Percentiles rank a stretch among this genome's conserved stretches.
These are phyloP conservation scores for Tricholoma saponaceum DNA, from an alignment of 768 basidiomycete species.

Conservation along the genomic window DNA sequence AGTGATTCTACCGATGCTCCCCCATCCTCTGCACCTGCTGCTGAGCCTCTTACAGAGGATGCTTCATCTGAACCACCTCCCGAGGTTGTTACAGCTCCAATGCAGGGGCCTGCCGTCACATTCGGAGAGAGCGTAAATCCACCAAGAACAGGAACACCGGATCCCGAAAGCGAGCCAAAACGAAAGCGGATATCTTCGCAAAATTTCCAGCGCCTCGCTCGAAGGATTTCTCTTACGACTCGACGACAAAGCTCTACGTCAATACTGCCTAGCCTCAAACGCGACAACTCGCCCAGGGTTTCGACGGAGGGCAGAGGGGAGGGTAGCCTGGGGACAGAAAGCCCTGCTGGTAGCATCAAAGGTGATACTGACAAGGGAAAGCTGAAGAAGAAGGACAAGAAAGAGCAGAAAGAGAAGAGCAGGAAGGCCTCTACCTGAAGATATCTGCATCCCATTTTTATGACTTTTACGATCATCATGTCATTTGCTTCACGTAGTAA, in stretches of 20 bases:
- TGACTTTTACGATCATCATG: slow-evolving; percentile 23
- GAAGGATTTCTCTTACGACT: slow-evolving; percentile 65
- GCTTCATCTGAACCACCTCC: slow-evolving; percentile 18
- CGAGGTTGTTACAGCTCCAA: slow-evolving; percentile 13
- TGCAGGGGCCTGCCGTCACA: slow-evolving; percentile 48
- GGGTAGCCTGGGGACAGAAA: slow-evolving; percentile 43
- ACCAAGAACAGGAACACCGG: slow-evolving; percentile 69
- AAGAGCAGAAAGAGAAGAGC: slow-evolving; percentile 59
- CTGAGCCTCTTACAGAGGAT: slow-evolving; percentile 24
- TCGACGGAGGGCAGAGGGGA: slow-evolving; percentile 42
- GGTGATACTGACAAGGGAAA: slow-evolving; percentile 48
- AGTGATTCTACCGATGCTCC: slow-evolving; percentile 6
- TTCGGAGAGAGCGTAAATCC: slow-evolving; percentile 57
- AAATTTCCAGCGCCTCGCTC: slow-evolving; percentile 79
- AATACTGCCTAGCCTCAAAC: slow-evolving; percentile 52
- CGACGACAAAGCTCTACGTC: slow-evolving; percentile 53
- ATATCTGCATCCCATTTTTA: slow-evolving; percentile 7
- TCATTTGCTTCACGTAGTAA: slow-evolving; percentile 16
- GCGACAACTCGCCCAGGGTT: slow-evolving; percentile 39
- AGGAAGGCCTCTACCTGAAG: slow-evolving; percentile 32
- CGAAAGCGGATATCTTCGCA: slow-evolving; percentile 80
- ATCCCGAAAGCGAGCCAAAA: slow-evolving; percentile 71
- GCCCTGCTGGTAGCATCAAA: slow-evolving; percentile 51
- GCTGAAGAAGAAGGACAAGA: slow-evolving; percentile 57
- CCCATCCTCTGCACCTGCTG: slow-evolving; percentile 4